phyloP scores from a whole-genome alignment of 495 filamentous ascomycete species.

The Chaetomium tenue region DNA sequence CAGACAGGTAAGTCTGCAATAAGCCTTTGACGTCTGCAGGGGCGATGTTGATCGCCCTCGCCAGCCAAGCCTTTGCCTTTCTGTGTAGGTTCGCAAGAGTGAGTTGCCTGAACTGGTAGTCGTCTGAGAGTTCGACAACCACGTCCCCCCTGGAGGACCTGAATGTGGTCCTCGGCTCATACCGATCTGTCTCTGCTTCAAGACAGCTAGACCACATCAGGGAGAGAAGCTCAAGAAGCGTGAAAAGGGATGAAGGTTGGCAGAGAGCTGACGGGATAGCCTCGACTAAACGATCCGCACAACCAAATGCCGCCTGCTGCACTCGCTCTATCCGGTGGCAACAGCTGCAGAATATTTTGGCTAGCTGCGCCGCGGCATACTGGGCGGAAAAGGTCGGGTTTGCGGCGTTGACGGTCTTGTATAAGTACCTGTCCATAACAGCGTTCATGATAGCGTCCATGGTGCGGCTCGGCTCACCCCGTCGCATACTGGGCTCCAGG shows the following conservation, averaged over 20 bases:
- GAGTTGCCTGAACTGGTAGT: slow-evolving; percentile 71
- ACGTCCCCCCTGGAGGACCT: slow-evolving; percentile 71
- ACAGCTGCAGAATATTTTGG: slow-evolving; percentile 77
- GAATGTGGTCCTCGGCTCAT: slow-evolving; percentile 78
- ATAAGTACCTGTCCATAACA: slow-evolving; percentile 71
- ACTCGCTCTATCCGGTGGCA: slow-evolving; percentile 89
- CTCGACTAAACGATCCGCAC: slow-evolving; percentile 78
- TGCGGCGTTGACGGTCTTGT: slow-evolving; percentile 64
- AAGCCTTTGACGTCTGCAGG: slow-evolving; percentile 94
- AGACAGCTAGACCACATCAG: slow-evolving; percentile 94
- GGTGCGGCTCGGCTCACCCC: slow-evolving; percentile 72
- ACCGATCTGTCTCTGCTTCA: slow-evolving; percentile 90
- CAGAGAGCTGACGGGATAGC: slow-evolving; percentile 87
- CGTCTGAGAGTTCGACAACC: slow-evolving; percentile 84
- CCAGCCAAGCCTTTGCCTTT: slow-evolving; percentile 77
- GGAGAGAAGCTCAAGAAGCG: slow-evolving; percentile 82
- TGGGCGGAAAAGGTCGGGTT: slow-evolving; percentile 76
- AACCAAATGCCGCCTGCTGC: slow-evolving; percentile 75
- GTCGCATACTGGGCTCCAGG: slow-evolving; percentile 79
- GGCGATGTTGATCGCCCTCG: slow-evolving; percentile 72
- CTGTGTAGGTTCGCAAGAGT: slow-evolving; percentile 77
- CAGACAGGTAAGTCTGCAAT: slow-evolving; percentile 90
- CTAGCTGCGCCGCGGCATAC: slow-evolving; percentile 83
- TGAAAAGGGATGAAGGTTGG: slow-evolving; percentile 84
- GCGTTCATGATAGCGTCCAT: slow-evolving; percentile 80